Percentiles rank a stretch among this genome's conserved stretches.
These are phyloP conservation scores for Lentinula detonsa DNA, from an alignment of 768 basidiomycete genomes.

Conservation along the genomic window DNA sequence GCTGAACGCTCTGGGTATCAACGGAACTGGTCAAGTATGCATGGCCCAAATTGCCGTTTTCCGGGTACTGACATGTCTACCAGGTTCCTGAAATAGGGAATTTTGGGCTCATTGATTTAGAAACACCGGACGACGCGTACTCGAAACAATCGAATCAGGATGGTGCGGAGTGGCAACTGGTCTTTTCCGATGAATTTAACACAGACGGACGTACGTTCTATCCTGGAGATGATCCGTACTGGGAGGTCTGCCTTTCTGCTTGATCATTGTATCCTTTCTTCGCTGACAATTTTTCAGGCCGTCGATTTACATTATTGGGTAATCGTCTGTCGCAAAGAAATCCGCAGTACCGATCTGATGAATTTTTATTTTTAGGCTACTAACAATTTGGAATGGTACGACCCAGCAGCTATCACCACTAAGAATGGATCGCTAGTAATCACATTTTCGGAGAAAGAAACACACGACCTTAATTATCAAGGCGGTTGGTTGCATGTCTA, in stretches of 20 bases:
- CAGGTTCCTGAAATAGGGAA: constrained; percentile 64
- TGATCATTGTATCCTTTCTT: background rate
- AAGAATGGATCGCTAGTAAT: constrained; percentile 65
- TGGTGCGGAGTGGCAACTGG: constrained; percentile 48
- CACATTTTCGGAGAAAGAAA: constrained; percentile 51
- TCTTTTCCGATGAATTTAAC: constrained; percentile 83
- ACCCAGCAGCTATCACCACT: constrained; percentile 71
- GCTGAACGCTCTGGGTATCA: constrained; percentile 49
- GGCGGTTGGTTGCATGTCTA: constrained; percentile 43
- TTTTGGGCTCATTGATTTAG: constrained; percentile 50
- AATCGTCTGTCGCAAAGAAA: background rate
- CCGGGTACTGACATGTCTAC: background rate
- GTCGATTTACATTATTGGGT: constrained; percentile 75
- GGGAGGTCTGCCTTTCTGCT: constrained; percentile 49
- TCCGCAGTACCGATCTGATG: constrained; percentile 13
- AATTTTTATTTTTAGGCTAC: constrained; percentile 44
- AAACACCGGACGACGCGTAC: constrained; percentile 55
- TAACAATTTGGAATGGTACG: constrained; percentile 84
- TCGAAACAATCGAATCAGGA: constrained; percentile 51
- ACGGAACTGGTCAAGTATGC: constrained; percentile 57
- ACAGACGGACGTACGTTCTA: constrained; percentile 71
- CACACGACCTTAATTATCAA: constrained; percentile 66
- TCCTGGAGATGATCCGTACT: constrained; percentile 80
- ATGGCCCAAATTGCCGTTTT: constrained; percentile 12
- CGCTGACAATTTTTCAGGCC: constrained; percentile 18